A percentile compares a stretch with the other conserved stretches of the same genome.
Conservation (phyloP, 2,329 filamentous ascomycete species). For the Pyrenophora seminiperda region DNA sequence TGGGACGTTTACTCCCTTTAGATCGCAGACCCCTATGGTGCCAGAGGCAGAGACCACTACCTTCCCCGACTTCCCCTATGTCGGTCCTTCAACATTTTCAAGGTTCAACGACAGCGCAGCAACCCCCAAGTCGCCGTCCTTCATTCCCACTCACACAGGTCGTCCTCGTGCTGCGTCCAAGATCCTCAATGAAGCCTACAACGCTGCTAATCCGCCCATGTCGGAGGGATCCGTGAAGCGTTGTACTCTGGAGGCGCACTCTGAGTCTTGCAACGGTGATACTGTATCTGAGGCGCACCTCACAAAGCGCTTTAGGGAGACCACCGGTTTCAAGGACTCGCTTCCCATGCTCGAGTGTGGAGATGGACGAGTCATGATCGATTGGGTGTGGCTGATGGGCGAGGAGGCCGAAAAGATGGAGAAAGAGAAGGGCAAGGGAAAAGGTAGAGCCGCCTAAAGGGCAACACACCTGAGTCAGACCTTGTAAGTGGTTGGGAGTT, state of each 20-base stretch:
- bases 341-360: constrained; percentile 20
- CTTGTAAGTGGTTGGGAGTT: no score
- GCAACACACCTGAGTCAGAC: no score
- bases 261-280: constrained; percentile 27
- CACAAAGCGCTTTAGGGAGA: constrained; percentile 12
- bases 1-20: no score
- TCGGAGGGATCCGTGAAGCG: no score
- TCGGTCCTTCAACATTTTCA: background rate
- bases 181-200: constrained; percentile 28
- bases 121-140: background rate
- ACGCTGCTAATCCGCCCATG: constrained; percentile 13
- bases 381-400: constrained; percentile 28
- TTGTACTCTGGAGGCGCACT: no score
- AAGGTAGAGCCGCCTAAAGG: no score
- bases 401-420: constrained; percentile 24
- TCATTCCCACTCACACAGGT: constrained; percentile 3
- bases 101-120: no score
- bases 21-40: background rate
- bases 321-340: constrained; percentile 21
- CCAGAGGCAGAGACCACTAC: background rate
- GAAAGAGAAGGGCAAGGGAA: background rate
- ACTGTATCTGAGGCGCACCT: constrained; percentile 11
- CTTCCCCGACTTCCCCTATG: background rate
- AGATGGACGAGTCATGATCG: constrained; percentile 27
- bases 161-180: constrained; percentile 22